Evolutionary conservation across 2,329 filamentous ascomycete genomes (phyloP), one percentile per base, ranked within the genome.

Genomic region (Verticillium dahliae): DNA sequence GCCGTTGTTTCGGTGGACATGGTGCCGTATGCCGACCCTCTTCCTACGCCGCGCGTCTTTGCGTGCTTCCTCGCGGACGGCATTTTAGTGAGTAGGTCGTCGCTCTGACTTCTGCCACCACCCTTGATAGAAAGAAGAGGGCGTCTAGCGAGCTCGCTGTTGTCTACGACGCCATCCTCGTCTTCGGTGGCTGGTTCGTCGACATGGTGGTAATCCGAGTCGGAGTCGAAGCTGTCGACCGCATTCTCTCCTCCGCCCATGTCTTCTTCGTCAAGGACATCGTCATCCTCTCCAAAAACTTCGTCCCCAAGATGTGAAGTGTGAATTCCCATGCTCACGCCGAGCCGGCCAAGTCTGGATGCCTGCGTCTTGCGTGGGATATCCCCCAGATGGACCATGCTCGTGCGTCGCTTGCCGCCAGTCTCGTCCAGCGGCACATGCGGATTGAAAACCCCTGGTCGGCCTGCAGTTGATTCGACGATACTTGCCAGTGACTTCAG

Each of bases 271-370:
- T 68, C 66, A 55, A 67, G 69, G 14, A 63, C 67, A 34, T 67
- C 69, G 13, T 63, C 67, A 34, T 76, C 72, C 10, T 80, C 77
- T 35, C 76, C 77, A 4, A 90, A 77, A 11, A 89, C 81, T 31
- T 85, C 83, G 61, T 85, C 81, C 9, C 86, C 81, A 1, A 96
- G 75, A 61, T 86, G 85, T 65, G 92, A 89, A 3, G 90, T 92
- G 65, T 88, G 87, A 75, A 94, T 93, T 1, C 89, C 88, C 64
- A 91, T 80, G 66, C 80, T 90, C 27, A 90, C 80, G 3, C 87
- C 87, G 57, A 90, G 74, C 73, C 83, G 80, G 65, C 77, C 73
- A 18, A 85, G 70, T 15, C 75, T 73, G 4, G 78, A 78, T 27
- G 85, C 78, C 0, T 78, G 87, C 1, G 85, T 84, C 61, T 82